phyloP scores from a whole-genome alignment of 306 rosid genomes.

The Betula pendula region DNA sequence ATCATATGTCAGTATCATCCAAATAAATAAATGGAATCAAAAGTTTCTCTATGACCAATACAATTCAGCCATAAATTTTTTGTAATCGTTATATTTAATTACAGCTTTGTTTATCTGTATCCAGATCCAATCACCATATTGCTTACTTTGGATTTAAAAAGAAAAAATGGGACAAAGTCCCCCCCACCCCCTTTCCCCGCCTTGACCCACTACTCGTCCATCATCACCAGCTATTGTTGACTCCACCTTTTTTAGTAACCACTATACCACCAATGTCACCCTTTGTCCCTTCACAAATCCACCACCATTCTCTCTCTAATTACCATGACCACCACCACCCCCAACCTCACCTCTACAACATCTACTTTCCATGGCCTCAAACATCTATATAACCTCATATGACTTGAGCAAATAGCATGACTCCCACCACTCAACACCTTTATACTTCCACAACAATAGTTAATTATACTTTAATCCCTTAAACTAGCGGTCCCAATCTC shows the following conservation, averaged over 20 bases:
- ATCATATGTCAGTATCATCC: background rate
- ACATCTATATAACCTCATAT: too few relatives aligned
- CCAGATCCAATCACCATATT: background rate
- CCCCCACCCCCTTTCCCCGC: too few relatives aligned
- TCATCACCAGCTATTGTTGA: too few relatives aligned
- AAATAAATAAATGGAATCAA: background rate
- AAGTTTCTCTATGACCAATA: background rate
- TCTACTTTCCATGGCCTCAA: too few relatives aligned
- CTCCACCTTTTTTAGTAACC: background rate
- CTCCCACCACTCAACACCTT: too few relatives aligned
- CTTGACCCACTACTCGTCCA: too few relatives aligned
- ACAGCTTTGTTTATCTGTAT: background rate
- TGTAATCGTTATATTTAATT: background rate
- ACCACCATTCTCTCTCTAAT: background rate
- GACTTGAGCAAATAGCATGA: too few relatives aligned
- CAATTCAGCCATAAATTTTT: background rate
- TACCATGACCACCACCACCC: background rate
- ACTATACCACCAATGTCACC: background rate
- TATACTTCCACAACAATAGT: too few relatives aligned
- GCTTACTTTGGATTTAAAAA: background rate
- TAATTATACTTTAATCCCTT: too few relatives aligned
- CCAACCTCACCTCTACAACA: too few relatives aligned
- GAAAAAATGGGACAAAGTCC: background rate
- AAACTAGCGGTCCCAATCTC: too few relatives aligned
- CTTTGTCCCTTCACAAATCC: background rate